Conservation (phyloP, 306 rosid species). For the Trichosanthes truncata region DNA sequence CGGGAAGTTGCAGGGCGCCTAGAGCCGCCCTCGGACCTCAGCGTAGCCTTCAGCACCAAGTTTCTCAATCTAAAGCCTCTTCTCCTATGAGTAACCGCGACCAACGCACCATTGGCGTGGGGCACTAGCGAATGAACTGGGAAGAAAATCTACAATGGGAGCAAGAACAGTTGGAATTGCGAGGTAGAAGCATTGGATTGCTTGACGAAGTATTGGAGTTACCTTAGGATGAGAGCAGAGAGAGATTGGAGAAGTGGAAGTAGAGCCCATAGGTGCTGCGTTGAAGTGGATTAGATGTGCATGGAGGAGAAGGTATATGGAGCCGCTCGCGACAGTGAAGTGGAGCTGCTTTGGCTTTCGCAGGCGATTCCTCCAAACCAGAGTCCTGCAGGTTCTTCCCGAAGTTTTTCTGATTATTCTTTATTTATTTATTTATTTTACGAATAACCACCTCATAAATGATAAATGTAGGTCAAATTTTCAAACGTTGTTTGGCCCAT, state of each 20-base stretch:
- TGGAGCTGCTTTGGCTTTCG: neutral
- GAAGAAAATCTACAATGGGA: slow-evolving; percentile 9
- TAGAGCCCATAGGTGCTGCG: slow-evolving; percentile 35
- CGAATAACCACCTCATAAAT: too few species aligned
- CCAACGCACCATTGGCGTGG: slow-evolving; percentile 9
- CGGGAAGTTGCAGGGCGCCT: slow-evolving; percentile 39
- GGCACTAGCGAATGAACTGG: slow-evolving; percentile 19
- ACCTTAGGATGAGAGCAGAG: slow-evolving; percentile 50
- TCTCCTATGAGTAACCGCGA: slow-evolving; percentile 23
- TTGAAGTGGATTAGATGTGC: neutral
- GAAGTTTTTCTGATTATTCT: neutral
- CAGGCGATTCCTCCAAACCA: neutral
- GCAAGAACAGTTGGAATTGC: neutral
- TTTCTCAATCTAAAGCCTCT: slow-evolving; percentile 19
- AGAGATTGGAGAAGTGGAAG: slow-evolving; percentile 54
- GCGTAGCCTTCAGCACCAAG: slow-evolving; percentile 40
- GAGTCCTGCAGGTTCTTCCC: neutral
- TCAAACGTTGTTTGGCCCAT: too few species aligned
- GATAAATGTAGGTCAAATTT: too few species aligned
- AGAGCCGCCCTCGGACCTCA: slow-evolving; percentile 32
- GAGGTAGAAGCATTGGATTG: neutral
- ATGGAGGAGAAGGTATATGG: neutral
- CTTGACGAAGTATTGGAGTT: neutral
- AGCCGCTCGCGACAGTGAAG: neutral
- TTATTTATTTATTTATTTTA: neutral